Conservation (phyloP, 805 yeast genomes). For the Starmerella riodocensis region DNA sequence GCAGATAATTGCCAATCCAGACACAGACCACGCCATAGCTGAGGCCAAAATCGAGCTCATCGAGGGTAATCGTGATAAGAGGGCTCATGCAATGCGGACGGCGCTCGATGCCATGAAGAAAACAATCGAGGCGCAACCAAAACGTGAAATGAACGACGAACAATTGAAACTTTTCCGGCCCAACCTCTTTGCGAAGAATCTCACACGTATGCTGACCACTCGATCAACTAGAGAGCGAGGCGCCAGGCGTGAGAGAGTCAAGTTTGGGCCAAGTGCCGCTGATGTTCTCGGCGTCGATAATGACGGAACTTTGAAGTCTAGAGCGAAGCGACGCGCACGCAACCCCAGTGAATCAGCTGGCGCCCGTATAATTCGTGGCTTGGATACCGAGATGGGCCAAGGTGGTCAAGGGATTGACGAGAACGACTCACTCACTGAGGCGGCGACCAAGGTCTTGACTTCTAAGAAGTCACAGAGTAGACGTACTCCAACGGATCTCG, state of each 20-base stretch:
- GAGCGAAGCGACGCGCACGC: background rate
- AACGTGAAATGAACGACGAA: constrained; percentile 5
- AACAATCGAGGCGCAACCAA: background rate
- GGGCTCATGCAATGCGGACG: constrained; percentile 2
- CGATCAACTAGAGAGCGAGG: background rate
- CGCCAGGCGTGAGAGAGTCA: background rate
- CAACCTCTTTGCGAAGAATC: background rate
- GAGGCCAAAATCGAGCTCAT: constrained; percentile 13
- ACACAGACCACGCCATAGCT: constrained; percentile 20
- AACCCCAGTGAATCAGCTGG: constrained; percentile 1
- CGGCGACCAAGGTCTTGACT: too few relatives aligned
- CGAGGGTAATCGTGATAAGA: constrained; percentile 8
- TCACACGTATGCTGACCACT: background rate
- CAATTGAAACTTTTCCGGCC: constrained; percentile 8
- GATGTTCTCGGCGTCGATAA: constrained; percentile 11
- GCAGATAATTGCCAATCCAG: constrained; percentile 14
- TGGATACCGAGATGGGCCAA: too few relatives aligned
- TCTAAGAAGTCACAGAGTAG: background rate
- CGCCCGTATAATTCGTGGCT: too few relatives aligned
- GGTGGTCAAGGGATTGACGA: too few relatives aligned
- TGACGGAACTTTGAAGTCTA: background rate
- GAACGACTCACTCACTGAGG: too few relatives aligned
- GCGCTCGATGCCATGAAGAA: constrained; percentile 12
- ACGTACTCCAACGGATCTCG: background rate
- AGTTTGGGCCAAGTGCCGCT: constrained; percentile 19